A percentile compares a stretch with the other conserved stretches of the same genome.
Evolutionary conservation across 2,329 filamentous ascomycete genomes (phyloP).

Genomic region (Aspergillus oerlinghausenensis): DNA sequence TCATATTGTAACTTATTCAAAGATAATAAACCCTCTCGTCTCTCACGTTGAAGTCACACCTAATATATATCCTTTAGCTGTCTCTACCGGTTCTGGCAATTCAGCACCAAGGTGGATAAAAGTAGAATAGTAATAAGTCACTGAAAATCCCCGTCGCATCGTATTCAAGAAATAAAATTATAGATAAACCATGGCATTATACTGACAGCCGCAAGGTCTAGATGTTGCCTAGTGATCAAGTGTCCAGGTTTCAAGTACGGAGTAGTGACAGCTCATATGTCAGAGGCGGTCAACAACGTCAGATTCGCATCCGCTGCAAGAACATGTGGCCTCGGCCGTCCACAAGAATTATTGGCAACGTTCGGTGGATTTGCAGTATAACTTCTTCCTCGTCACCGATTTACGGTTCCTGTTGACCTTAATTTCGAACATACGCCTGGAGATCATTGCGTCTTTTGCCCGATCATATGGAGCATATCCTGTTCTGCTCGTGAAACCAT

Average conservation of each 20-base stretch:
- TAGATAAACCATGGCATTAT: no score
- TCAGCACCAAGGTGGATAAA: not conserved
- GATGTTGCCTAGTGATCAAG: not conserved
- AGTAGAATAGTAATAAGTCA: not conserved
- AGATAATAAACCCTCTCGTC: not conserved
- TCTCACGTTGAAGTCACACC: not conserved
- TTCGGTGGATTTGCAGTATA: conserved; percentile 1
- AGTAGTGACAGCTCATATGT: not conserved
- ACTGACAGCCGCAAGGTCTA: not conserved
- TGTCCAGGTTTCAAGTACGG: conserved; percentile 5
- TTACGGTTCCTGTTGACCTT: not conserved
- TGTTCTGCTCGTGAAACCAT: not conserved
- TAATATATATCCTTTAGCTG: not conserved
- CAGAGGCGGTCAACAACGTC: conserved; percentile 34
- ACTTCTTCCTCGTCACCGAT: conserved; percentile 6
- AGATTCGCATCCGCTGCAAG: conserved; percentile 24
- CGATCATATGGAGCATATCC: not conserved
- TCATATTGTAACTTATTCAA: not conserved
- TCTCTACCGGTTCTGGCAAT: not conserved
- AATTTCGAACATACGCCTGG: not conserved
- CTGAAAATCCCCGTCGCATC: not conserved
- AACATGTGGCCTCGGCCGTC: conserved; percentile 29
- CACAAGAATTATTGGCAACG: conserved; percentile 10
- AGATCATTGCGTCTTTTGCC: not conserved
- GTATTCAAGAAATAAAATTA: not conserved